These are phyloP conservation scores for Wickerhamiella azymoides DNA, from an alignment of 805 yeast genomes.

Conservation along the genomic window DNA sequence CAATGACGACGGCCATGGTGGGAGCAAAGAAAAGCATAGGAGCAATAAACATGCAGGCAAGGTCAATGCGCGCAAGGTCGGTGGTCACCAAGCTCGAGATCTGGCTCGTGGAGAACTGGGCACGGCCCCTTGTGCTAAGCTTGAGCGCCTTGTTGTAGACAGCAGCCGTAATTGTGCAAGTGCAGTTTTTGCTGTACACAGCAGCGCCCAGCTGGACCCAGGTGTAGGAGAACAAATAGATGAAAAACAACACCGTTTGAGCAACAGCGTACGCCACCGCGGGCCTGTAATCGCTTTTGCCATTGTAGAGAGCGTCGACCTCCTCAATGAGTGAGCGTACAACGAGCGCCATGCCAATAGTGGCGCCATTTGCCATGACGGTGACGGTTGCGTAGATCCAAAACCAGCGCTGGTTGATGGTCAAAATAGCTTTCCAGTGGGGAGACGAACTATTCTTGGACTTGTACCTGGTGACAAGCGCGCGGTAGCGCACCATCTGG, in stretches of 20 bases:
- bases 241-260: slow-evolving; percentile 39
- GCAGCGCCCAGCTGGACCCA: slow-evolving; percentile 50
- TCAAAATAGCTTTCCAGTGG: slow-evolving; percentile 17
- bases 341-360: slow-evolving; percentile 18
- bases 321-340: slow-evolving; percentile 13
- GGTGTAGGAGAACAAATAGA: slow-evolving; percentile 32
- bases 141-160: slow-evolving; percentile 54
- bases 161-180: slow-evolving; percentile 58
- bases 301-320: slow-evolving; percentile 10
- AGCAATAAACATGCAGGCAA: slow-evolving; percentile 23
- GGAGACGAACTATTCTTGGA: slow-evolving; percentile 1
- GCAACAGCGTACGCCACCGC: slow-evolving; percentile 75
- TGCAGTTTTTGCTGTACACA: slow-evolving; percentile 56
- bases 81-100: slow-evolving; percentile 70
- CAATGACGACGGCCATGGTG: slow-evolving; percentile 35
- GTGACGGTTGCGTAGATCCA: slow-evolving; percentile 8
- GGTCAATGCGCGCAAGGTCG: slow-evolving; percentile 65
- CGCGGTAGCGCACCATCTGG: slow-evolving; percentile 12
- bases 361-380: slow-evolving; percentile 12
- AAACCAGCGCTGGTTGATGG: slow-evolving; percentile 14
- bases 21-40: slow-evolving; percentile 14
- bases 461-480: slow-evolving; percentile 11
- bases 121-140: slow-evolving; percentile 43
- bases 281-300: slow-evolving; percentile 13
- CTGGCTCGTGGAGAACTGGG: slow-evolving; percentile 50